Base-by-base conservation (phyloP, 2,329 filamentous ascomycete genomes). In the Diaporthe citriasiana region DNA sequence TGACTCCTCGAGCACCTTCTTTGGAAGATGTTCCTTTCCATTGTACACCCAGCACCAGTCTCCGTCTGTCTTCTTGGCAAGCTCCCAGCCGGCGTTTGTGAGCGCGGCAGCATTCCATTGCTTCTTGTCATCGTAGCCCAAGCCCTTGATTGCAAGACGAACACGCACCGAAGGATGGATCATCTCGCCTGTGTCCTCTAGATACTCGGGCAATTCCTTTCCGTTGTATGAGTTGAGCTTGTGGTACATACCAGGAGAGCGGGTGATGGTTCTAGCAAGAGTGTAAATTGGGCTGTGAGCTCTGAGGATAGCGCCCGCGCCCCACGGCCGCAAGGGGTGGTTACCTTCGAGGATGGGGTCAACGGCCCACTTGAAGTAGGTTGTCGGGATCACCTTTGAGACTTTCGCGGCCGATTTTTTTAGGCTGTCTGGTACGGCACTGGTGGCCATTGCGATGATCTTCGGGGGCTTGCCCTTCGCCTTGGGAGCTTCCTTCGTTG, bases 1-100 rank as follows among this genome's bases (percentile, higher is more conserved):
- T 78, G 90, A 89, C 77, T 91, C 89, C 6, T 87, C 82, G 83
- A 91, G 82, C 38, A 84, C 81, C 13, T 77, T 77, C 3, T 86
- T 86, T 10, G 85, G 86, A 2, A 82, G 78, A 27, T 78, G 76
- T 70, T 87, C 83, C 0, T 82, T 80, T 0, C 89, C 89, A 22
- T 80, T 78, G 60, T 89, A 91, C 78, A 88, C 85, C 89, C 88
- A 91, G 1, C 88, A 81, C 88, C 89, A 91, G 50, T 86, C 82
- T 38, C 81, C 75, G 8, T 68, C 27, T 25, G 71, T 76, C 4
- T 82, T 83, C 22, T 81, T 83, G 73, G 80, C 82, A 45, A 88
- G 80, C 53, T 81, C 82, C 88, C 87, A 89, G 9, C 70, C 74
- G 60, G 81, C 80, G 10, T 78, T 78, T 19, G 82, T 78, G 10